Conservation (phyloP, 1,284 basidiomycete species). For the Sporisorium reilianum region DNA sequence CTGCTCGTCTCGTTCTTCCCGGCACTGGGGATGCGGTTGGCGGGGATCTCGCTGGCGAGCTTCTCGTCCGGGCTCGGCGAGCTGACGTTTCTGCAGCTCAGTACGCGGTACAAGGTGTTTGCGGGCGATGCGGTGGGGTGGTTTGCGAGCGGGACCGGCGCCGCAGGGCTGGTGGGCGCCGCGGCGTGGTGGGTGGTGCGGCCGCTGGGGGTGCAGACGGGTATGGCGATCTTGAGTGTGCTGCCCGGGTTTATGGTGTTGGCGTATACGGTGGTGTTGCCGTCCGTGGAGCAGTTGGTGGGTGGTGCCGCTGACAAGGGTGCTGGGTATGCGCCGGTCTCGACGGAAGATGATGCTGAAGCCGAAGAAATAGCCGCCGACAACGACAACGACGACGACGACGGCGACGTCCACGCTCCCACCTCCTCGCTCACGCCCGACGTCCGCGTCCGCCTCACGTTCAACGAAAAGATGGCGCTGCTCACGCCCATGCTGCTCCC, state of each 20-base stretch:
- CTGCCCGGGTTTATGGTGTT: slow-evolving; percentile 60
- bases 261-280: slow-evolving; percentile 54
- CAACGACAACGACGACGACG: slow-evolving; percentile 3
- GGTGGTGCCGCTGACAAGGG: background rate
- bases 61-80: slow-evolving; percentile 95
- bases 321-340: slow-evolving; percentile 20
- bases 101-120: slow-evolving; percentile 79
- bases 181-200: slow-evolving; percentile 94
- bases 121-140: slow-evolving; percentile 58
- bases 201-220: slow-evolving; percentile 82
- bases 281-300: slow-evolving; percentile 30
- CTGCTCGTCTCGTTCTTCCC: slow-evolving; percentile 81
- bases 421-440: background rate
- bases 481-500: slow-evolving; percentile 63
- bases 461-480: slow-evolving; percentile 62
- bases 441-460: slow-evolving; percentile 35
- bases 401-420: background rate
- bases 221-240: slow-evolving; percentile 75
- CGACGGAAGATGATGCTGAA: slow-evolving; percentile 16
- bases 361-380: slow-evolving; percentile 4
- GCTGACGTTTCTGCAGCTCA: slow-evolving; percentile 91
- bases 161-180: slow-evolving; percentile 91
- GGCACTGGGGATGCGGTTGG: slow-evolving; percentile 77
- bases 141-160: slow-evolving; percentile 83
- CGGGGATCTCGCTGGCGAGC: slow-evolving; percentile 89